phyloP scores from a whole-genome alignment of 2,329 filamentous ascomycete species.

The Phyllosticta citrichinensis region DNA sequence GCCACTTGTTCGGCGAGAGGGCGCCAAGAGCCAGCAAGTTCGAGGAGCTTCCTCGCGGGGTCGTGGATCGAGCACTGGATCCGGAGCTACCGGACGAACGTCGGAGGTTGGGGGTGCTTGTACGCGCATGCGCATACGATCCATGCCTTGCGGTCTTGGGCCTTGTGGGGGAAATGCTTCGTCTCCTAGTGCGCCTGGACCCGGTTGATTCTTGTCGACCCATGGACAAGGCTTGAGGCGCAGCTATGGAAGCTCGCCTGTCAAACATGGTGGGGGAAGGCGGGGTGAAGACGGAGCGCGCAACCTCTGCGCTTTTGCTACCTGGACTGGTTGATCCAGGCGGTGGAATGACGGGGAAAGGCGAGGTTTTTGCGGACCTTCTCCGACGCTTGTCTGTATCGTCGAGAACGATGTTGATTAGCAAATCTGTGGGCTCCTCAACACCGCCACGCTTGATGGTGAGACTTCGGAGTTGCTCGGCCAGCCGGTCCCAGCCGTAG shows the following conservation, averaged over 20 bases:
- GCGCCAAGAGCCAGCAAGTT: conserved; percentile 64
- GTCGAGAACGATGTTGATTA: conserved; percentile 89
- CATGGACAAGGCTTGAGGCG: conserved; percentile 37
- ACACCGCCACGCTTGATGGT: conserved; percentile 79
- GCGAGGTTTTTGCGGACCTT: conserved; percentile 75
- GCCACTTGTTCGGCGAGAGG: conserved; percentile 82
- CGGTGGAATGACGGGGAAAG: conserved; percentile 68
- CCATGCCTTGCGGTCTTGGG: conserved; percentile 66
- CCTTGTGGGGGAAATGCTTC: conserved; percentile 74
- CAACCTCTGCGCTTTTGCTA: conserved; percentile 54
- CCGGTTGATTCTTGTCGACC: conserved; percentile 50
- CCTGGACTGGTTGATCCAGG: conserved; percentile 49
- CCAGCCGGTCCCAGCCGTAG: conserved; percentile 89
- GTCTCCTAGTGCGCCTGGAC: conserved; percentile 39
- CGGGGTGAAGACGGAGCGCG: conserved; percentile 52
- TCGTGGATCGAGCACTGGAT: conserved; percentile 53
- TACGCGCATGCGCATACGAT: conserved; percentile 54
- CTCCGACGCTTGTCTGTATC: conserved; percentile 89
- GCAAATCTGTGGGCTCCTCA: conserved; percentile 80
- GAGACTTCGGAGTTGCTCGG: conserved; percentile 83
- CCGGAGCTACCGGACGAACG: conserved; percentile 91
- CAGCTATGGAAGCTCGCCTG: conserved; percentile 38
- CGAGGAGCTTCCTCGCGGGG: conserved; percentile 57
- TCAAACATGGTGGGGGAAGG: conserved; percentile 26
- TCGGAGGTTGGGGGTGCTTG: conserved; percentile 61